These are phyloP conservation scores for Pseudogymnoascus sp. DNA, from an alignment of 2,329 filamentous ascomycete species.

Conservation along the genomic window DNA sequence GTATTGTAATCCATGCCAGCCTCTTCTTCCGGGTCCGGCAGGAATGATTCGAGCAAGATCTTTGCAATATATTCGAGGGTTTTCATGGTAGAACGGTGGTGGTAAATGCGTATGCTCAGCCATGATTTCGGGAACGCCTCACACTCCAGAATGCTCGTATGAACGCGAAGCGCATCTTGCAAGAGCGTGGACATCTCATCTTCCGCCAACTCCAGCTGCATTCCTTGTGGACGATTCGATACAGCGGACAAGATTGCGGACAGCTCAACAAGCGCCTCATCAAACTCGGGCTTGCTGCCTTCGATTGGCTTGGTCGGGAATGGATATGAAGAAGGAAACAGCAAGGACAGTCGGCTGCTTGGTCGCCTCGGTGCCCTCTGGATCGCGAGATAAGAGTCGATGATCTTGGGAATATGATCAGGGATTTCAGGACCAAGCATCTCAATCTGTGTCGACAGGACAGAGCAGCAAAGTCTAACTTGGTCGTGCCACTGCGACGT, in stretches of 20 bases:
- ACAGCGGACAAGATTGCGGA: slow-evolving; percentile 80
- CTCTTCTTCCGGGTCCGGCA: slow-evolving; percentile 85
- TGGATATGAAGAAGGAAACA: slow-evolving; percentile 86
- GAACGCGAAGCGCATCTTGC: slow-evolving; percentile 71
- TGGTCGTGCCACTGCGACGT: slow-evolving; percentile 88
- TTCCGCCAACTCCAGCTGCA: slow-evolving; percentile 68
- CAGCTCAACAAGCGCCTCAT: slow-evolving; percentile 83
- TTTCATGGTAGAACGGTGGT: slow-evolving; percentile 83
- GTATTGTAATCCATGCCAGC: slow-evolving; percentile 73
- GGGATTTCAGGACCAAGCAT: slow-evolving; percentile 74
- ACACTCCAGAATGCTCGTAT: slow-evolving; percentile 81
- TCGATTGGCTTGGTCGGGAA: slow-evolving; percentile 69
- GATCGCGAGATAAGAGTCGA: slow-evolving; percentile 80
- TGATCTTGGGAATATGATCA: slow-evolving; percentile 82
- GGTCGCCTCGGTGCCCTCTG: slow-evolving; percentile 46
- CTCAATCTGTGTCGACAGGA: slow-evolving; percentile 78
- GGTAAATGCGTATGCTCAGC: slow-evolving; percentile 89
- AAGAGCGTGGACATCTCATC: slow-evolving; percentile 69
- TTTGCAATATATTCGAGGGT: slow-evolving; percentile 75
- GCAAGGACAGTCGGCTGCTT: slow-evolving; percentile 67
- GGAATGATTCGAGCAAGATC: slow-evolving; percentile 72
- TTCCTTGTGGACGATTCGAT: slow-evolving; percentile 64
- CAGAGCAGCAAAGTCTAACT: slow-evolving; percentile 85
- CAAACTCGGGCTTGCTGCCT: slow-evolving; percentile 50
- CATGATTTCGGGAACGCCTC: slow-evolving; percentile 84